These are phyloP conservation scores for Rhizopus microsporus DNA, from an alignment of 371 early-diverging fungal species.

Conservation along the genomic window DNA sequence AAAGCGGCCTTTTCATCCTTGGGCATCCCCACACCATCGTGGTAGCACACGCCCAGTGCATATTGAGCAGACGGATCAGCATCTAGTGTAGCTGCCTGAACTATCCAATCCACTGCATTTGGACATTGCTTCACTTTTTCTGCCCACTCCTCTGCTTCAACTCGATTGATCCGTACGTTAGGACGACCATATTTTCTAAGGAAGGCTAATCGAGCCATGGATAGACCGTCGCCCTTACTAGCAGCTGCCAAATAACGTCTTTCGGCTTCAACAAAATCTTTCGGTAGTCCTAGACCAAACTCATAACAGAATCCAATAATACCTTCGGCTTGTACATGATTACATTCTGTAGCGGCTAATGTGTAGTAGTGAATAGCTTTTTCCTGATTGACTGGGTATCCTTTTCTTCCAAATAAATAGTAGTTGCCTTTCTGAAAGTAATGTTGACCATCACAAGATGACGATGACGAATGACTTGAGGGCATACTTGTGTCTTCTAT, in stretches of 20 bases:
- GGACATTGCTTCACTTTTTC: constrained; percentile 30
- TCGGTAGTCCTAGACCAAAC: constrained; percentile 68
- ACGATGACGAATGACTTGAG: constrained; percentile 10
- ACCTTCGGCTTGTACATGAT: constrained; percentile 46
- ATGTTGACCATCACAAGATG: constrained; percentile 17
- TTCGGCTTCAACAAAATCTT: constrained; percentile 59
- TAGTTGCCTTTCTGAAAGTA: constrained; percentile 48
- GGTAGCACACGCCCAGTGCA: constrained; percentile 71
- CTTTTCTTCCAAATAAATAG: constrained; percentile 59
- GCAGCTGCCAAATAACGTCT: constrained; percentile 52
- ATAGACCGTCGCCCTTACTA: constrained; percentile 49
- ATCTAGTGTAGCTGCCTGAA: constrained; percentile 52
- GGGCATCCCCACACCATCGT: constrained; percentile 64
- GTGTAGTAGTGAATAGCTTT: constrained; percentile 49
- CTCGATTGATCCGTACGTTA: constrained; percentile 64
- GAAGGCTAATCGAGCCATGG: constrained; percentile 66
- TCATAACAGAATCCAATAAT: constrained; percentile 72
- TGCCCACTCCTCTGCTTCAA: constrained; percentile 66
- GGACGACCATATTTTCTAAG: constrained; percentile 77
- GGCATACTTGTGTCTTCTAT: background rate
- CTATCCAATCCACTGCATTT: constrained; percentile 57
- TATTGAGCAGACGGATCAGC: constrained; percentile 44
- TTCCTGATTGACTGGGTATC: constrained; percentile 34
- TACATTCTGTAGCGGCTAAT: constrained; percentile 37
- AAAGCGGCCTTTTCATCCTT: constrained; percentile 56